Base-by-base conservation (phyloP, 306 rosid genomes). In the Cucumis melo region DNA sequence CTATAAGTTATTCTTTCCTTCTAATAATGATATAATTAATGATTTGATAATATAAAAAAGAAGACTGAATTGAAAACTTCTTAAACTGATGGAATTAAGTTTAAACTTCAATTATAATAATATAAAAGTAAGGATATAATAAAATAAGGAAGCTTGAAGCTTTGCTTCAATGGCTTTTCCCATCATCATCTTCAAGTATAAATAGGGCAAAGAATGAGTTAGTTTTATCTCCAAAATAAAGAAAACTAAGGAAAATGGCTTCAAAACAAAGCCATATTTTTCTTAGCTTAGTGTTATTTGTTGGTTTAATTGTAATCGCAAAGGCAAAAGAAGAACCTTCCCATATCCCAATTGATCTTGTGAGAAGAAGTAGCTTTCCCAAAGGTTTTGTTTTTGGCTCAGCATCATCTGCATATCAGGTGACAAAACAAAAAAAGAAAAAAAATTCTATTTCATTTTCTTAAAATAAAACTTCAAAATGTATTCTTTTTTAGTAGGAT, bases 361-460 rank as follows among this genome's bases (percentile, higher is more conserved):
- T 32, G 20, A 14, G 12, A 0, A 62, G 85, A 23, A 82, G 57
- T 73, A 74, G 66, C 17, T 82, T 78, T 34, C 82, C 82, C 4
- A 19, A 32, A 10, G 80, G 79, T n/a, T 82, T 82, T 55, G 36
- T 74, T n/a, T 82, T 82, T n/a, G 85, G 82, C 8, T n/a, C 85
- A 74, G 73, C 85, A 5, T 74, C 82, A 13, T 2, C 85, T 5
- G 60, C 85, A 56, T 82, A 82, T 68, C 85, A 82, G 79, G 82
- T 82, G 48, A 59, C 4, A 27, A 10, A 14, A 13, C 0, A 1
- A 1, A 16, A 6, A 1, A 55, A 23, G 2, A 27, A 27, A 27
- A 27, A 27, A 27, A 27, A 1, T 39, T 70, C 3, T 19, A 1
- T 42, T 46, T 41, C 54, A 42, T 23, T 44, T 14, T 50, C 5